Conservation (phyloP, 2,329 filamentous ascomycete genomes). For the Pseudogymnoascus sp. region DNA sequence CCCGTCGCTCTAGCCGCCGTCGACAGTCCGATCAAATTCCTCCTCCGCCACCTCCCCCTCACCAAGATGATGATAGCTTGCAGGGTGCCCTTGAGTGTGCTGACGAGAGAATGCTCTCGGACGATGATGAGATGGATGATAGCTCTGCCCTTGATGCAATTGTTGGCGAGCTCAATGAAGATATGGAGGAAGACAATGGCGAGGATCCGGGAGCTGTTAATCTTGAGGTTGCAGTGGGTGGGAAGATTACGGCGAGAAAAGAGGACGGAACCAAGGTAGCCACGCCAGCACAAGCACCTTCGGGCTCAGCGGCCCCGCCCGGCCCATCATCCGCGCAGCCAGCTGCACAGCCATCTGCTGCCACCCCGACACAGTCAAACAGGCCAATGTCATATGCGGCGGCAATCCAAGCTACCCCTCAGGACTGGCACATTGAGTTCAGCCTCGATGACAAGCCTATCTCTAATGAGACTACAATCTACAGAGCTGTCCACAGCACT, state of each 20-base stretch:
- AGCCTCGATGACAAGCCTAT: slow-evolving; percentile 76
- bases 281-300: slow-evolving; percentile 61
- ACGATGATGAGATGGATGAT: slow-evolving; percentile 61
- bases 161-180: slow-evolving; percentile 82
- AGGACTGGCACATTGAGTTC: slow-evolving; percentile 98
- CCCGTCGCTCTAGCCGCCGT: slow-evolving; percentile 56
- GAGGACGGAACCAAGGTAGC: slow-evolving; percentile 83
- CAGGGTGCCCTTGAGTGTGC: slow-evolving; percentile 79
- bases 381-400: slow-evolving; percentile 75
- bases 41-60: slow-evolving; percentile 42
- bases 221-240: slow-evolving; percentile 76
- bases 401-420: slow-evolving; percentile 68
- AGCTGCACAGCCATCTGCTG: slow-evolving; percentile 28
- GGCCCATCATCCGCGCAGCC: slow-evolving; percentile 33
- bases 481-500: slow-evolving; percentile 70
- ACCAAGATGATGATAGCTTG: slow-evolving; percentile 50
- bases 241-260: slow-evolving; percentile 81
- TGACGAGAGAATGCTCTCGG: slow-evolving; percentile 76
- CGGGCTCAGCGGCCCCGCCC: slow-evolving; percentile 36
- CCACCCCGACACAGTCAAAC: slow-evolving; percentile 43
- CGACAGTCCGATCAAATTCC: slow-evolving; percentile 41
- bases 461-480: slow-evolving; percentile 87
- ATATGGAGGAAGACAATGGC: slow-evolving; percentile 62
- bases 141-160: slow-evolving; percentile 68
- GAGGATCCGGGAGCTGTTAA: slow-evolving; percentile 82